These are phyloP conservation scores for Exobasidium cylindrosporum DNA, from an alignment of 1,284 basidiomycete species.

Conservation along the genomic window DNA sequence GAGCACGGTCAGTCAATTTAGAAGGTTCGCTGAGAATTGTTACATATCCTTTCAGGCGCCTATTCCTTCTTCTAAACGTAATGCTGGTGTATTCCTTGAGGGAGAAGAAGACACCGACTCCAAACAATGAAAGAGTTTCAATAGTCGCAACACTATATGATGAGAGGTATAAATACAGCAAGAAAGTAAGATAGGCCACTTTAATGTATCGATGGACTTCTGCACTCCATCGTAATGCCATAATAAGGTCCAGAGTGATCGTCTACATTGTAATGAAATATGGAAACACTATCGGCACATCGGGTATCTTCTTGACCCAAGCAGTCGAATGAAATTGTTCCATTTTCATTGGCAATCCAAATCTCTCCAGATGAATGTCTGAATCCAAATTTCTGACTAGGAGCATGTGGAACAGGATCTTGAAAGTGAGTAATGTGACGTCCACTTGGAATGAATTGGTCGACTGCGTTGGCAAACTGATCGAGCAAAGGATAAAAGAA, in stretches of 20 bases:
- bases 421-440: background rate
- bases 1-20: too few relatives aligned
- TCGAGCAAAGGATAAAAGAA: too few relatives aligned
- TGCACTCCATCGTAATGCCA: background rate
- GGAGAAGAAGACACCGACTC: too few relatives aligned
- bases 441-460: background rate
- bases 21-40: too few relatives aligned
- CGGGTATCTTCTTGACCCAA: background rate
- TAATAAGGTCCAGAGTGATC: background rate
- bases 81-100: too few relatives aligned
- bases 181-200: too few relatives aligned
- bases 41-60: too few relatives aligned
- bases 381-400: background rate
- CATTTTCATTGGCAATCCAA: conserved; percentile 7
- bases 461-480: conserved; percentile 4
- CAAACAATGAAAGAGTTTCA: too few relatives aligned
- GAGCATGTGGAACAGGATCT: conserved; percentile 2
- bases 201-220: too few relatives aligned
- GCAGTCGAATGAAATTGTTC: background rate
- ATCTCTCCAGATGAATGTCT: background rate
- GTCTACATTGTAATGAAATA: background rate
- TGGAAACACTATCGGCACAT: background rate
- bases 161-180: too few relatives aligned
- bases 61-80: too few relatives aligned
- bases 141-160: too few relatives aligned